A percentile compares a stretch with the other conserved stretches of the same genome.
These are phyloP conservation scores for Apiospora saccharicola DNA, from an alignment of 2,329 filamentous ascomycete genomes.

Conservation along the genomic window DNA sequence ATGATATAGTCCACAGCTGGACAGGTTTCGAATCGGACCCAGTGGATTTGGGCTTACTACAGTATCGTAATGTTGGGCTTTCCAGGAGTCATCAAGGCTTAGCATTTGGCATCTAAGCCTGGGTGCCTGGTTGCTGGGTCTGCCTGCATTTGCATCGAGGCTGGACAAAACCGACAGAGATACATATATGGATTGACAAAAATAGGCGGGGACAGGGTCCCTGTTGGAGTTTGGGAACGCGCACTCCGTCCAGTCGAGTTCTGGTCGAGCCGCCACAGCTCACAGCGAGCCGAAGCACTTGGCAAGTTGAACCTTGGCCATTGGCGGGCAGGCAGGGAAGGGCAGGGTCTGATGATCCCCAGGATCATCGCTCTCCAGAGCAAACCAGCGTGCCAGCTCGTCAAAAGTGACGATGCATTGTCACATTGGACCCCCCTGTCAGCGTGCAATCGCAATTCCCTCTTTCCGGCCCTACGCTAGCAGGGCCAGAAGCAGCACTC, in stretches of 20 bases:
- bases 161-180: neutral
- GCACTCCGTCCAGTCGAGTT: neutral
- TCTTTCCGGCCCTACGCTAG: neutral
- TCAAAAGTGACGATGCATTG: conserved; percentile 1
- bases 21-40: neutral
- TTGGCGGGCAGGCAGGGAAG: neutral
- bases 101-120: neutral
- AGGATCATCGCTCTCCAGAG: neutral
- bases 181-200: neutral
- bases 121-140: too few relatives aligned
- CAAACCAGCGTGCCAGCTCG: neutral
- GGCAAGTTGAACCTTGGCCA: neutral
- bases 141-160: too few relatives aligned
- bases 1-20: neutral
- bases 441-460: neutral
- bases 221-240: neutral
- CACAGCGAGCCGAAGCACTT: neutral
- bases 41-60: neutral
- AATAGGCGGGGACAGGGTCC: conserved; percentile 3
- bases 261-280: neutral
- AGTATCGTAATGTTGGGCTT: neutral
- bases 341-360: conserved; percentile 9
- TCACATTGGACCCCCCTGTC: neutral
- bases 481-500: neutral
- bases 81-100: neutral